Evolutionary conservation across 164 flowering plant species (phyloP), one percentile per base, ranked within the genome.

Genomic region (Nelumbo lutea): DNA sequence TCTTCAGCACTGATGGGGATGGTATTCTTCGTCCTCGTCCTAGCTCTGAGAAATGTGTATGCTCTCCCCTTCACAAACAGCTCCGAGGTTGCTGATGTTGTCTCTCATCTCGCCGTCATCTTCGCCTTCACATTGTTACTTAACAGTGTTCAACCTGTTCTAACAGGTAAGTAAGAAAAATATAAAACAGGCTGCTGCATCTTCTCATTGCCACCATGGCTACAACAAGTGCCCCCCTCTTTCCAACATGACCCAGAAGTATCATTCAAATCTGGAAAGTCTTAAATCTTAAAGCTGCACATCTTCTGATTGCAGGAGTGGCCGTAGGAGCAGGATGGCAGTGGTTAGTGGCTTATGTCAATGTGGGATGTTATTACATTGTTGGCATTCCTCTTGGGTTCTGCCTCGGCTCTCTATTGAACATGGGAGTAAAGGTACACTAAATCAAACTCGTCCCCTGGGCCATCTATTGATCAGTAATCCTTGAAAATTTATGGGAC

Each of bases 141-240:
- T n/a, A 60, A 60, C 64, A 61, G 64, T 42, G 64, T 61, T 42
- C 64, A 61, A n/a, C 64, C 64, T 43, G 64, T 61, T 61, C 48
- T 61, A 11, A 42, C 64, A 61, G 55, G 53, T 46, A 14, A 15
- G 56, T 9, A 64, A 11, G 40, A 27, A 27, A 27, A 27, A 27
- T 27, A 27, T 27, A 27, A 27, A 27, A 27, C 27, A 27, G 27
- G 27, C 27, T 27, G 27, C 27, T 27, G 27, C 27, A 27, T 27
- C 27, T 27, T 27, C 27, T 27, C 27, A 27, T 27, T 27, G 27
- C 27, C 27, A 27, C 27, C 27, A 27, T 27, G 27, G 27, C 27
- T 27, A 27, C 27, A 27, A 27, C 27, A 27, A 27, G 27, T 27
- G 27, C 27, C 27, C 6, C 61, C 61, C 27, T 4, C 27, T 15